Percentiles rank a stretch among this genome's conserved stretches.
Evolutionary conservation across 768 basidiomycete genomes (phyloP).

Genomic region (Tylopilus cervinicoccineus): DNA sequence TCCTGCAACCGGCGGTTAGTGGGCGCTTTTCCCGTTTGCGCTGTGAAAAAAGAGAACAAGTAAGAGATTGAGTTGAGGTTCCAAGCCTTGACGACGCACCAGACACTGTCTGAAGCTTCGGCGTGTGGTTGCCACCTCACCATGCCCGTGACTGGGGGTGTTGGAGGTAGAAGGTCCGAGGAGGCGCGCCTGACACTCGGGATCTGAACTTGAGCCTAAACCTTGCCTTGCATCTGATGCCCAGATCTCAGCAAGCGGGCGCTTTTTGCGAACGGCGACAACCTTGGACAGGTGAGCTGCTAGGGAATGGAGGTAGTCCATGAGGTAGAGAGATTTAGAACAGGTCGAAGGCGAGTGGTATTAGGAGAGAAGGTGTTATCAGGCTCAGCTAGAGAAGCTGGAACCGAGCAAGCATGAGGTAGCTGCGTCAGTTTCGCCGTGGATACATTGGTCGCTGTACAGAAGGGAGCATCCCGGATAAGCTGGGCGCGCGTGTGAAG

Average conservation of each 20-base stretch:
- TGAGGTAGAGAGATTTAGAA: background rate
- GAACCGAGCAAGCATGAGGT: slow-evolving; percentile 12
- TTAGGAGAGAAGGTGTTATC: background rate
- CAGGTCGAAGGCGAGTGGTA: background rate
- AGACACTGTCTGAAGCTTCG: slow-evolving; percentile 9
- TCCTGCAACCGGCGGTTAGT: background rate
- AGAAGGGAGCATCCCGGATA: slow-evolving; percentile 1
- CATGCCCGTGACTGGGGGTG: background rate
- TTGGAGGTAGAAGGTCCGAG: slow-evolving; percentile 11
- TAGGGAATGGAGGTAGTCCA: slow-evolving; percentile 24
- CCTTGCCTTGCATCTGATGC: slow-evolving; percentile 15
- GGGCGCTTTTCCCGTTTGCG: slow-evolving; percentile 20
- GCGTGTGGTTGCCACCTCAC: background rate
- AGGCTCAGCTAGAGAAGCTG: background rate
- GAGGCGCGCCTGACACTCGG: slow-evolving; percentile 3
- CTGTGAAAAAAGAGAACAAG: background rate
- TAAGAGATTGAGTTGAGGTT: background rate
- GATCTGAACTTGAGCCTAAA: slow-evolving; percentile 6
- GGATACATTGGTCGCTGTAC: slow-evolving; percentile 14
- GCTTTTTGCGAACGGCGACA: slow-evolving; percentile 17
- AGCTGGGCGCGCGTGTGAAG: slow-evolving; percentile 7
- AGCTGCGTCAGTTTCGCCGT: slow-evolving; percentile 21
- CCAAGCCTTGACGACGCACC: slow-evolving; percentile 5
- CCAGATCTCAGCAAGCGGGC: slow-evolving; percentile 6
- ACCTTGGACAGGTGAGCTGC: slow-evolving; percentile 18